phyloP scores from a whole-genome alignment of 1,284 basidiomycete genomes.

The Schizophyllum amplum region DNA sequence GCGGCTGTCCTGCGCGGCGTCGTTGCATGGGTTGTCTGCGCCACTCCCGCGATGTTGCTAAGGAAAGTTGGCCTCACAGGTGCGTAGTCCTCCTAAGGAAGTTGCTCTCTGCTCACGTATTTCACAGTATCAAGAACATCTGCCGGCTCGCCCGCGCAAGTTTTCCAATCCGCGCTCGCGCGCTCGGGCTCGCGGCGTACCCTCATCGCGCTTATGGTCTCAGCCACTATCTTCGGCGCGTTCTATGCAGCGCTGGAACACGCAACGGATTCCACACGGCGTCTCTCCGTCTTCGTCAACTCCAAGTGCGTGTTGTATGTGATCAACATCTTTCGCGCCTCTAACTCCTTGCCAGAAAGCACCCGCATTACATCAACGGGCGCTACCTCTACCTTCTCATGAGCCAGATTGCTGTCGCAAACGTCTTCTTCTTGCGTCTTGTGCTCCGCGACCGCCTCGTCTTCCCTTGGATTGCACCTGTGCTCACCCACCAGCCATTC shows the following conservation, averaged over 20 bases:
- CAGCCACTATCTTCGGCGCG: conserved; percentile 4
- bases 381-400: conserved; percentile 7
- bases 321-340: background rate
- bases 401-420: conserved; percentile 5
- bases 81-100: background rate
- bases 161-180: conserved; percentile 8
- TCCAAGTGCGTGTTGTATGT: conserved; percentile 5
- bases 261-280: conserved; percentile 1
- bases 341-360: conserved; percentile 7
- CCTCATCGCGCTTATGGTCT: conserved; percentile 4
- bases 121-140: conserved; percentile 8
- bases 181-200: conserved; percentile 4
- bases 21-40: conserved; percentile 2
- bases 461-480: conserved; percentile 5
- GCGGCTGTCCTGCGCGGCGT: background rate
- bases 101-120: background rate
- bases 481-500: background rate
- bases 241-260: conserved; percentile 1
- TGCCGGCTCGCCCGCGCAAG: conserved; percentile 5
- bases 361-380: conserved; percentile 11
- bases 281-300: conserved; percentile 7
- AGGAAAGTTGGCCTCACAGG: conserved; percentile 9
- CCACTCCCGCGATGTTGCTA: conserved; percentile 7
- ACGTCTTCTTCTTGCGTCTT: conserved; percentile 6
- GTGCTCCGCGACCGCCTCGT: conserved; percentile 9